phyloP scores from a whole-genome alignment of 2,329 filamentous ascomycete species.

The Beauveria sp. region DNA sequence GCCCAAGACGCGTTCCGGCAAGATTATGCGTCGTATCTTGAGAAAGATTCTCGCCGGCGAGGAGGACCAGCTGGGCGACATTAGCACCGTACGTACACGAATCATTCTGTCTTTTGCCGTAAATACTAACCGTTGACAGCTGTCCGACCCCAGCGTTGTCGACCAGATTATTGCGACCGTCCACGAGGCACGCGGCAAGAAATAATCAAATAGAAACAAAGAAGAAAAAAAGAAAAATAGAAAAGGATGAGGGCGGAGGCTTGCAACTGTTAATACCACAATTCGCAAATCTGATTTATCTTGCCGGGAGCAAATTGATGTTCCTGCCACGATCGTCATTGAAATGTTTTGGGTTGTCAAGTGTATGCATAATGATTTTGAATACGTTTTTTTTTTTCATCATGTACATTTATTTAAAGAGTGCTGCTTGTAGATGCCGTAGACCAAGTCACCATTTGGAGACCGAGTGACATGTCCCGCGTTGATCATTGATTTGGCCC shows the following conservation, averaged over 20 bases:
- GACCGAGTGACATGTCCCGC: neutral
- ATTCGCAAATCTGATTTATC: neutral
- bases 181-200: constrained; percentile 49
- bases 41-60: constrained; percentile 96
- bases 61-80: constrained; percentile 94
- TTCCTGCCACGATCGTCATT: neutral
- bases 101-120: neutral
- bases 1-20: constrained; percentile 93
- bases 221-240: neutral
- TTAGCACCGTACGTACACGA: constrained; percentile 63
- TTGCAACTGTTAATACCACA: constrained; percentile 1
- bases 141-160: constrained; percentile 80
- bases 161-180: constrained; percentile 78
- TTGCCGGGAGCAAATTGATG: neutral
- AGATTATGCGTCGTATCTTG: constrained; percentile 97
- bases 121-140: constrained; percentile 33
- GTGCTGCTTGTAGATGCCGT: neutral
- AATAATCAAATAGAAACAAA: constrained; percentile 26
- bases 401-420: no score
- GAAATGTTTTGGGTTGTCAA: neutral
- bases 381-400: neutral
- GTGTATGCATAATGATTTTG: neutral
- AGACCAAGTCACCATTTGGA: neutral
- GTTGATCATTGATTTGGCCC: neutral
- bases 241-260: neutral